phyloP scores from a whole-genome alignment of 2,329 filamentous ascomycete species.

The Cercospora berteroae region DNA sequence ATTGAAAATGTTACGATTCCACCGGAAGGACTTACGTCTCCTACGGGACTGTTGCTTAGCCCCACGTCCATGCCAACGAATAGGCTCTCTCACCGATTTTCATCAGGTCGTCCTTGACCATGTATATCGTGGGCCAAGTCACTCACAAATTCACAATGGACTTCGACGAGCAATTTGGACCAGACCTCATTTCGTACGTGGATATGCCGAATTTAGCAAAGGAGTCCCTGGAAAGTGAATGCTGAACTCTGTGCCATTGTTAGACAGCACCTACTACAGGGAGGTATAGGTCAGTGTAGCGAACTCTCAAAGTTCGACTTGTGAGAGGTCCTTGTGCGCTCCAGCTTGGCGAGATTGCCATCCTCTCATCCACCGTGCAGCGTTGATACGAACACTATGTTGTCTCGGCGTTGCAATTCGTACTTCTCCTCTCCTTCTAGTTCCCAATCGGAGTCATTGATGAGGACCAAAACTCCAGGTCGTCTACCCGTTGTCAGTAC shows the following conservation, averaged over 20 bases:
- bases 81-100: neutral
- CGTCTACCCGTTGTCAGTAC: conserved; percentile 56
- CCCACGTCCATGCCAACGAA: neutral
- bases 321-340: neutral
- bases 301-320: neutral
- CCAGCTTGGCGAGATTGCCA: neutral
- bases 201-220: neutral
- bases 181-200: neutral
- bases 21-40: neutral
- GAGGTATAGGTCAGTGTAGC: neutral
- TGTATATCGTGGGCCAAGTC: neutral
- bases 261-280: neutral
- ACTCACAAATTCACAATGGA: neutral
- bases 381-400: conserved; percentile 93
- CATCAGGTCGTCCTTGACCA: neutral
- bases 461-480: conserved; percentile 90
- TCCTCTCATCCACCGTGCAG: conserved; percentile 76
- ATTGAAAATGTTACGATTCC: neutral
- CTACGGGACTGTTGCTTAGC: neutral
- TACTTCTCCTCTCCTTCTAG: conserved; percentile 92
- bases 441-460: conserved; percentile 98
- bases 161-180: neutral
- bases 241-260: neutral
- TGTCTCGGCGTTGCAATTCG: conserved; percentile 76
- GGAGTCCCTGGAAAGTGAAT: neutral